Percentiles rank a stretch among this genome's conserved stretches.
phyloP scores from a whole-genome alignment of 1,284 basidiomycete species.

The Fomitiporia mediterranea region DNA sequence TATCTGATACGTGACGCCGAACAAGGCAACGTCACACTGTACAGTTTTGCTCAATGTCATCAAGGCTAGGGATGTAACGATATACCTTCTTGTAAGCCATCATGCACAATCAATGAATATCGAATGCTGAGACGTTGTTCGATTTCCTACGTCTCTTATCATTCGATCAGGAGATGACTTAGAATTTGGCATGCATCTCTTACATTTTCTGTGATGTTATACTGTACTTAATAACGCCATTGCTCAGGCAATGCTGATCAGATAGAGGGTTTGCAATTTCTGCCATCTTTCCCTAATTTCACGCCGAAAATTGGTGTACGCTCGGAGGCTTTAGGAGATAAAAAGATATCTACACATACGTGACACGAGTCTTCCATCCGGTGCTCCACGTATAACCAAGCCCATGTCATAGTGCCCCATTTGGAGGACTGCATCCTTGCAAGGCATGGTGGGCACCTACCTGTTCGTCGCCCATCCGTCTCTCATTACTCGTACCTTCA shows the following conservation, averaged over 20 bases:
- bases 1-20: no score
- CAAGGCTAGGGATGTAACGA: no score
- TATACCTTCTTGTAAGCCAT: no score
- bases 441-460: slow-evolving; percentile 70
- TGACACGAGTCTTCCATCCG: slow-evolving; percentile 78
- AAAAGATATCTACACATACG: slow-evolving; percentile 80
- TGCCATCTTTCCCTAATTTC: slow-evolving; percentile 1
- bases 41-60: no score
- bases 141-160: slow-evolving; percentile 30
- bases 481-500: slow-evolving; percentile 15
- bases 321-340: slow-evolving; percentile 73
- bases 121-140: no score
- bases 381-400: slow-evolving; percentile 71
- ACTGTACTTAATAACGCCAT: slow-evolving; percentile 16
- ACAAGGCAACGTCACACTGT: no score
- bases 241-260: slow-evolving; percentile 80
- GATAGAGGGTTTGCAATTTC: slow-evolving; percentile 50
- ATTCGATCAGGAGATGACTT: slow-evolving; percentile 77
- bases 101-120: no score
- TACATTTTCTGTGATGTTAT: slow-evolving; percentile 3
- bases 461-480: background rate
- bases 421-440: slow-evolving; percentile 79
- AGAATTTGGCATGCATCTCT: slow-evolving; percentile 57
- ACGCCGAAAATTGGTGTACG: slow-evolving; percentile 8
- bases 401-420: slow-evolving; percentile 83